A percentile compares a stretch with the other conserved stretches of the same genome.
Conservation (phyloP, 139 green algal species). For the Microglena sp. region DNA sequence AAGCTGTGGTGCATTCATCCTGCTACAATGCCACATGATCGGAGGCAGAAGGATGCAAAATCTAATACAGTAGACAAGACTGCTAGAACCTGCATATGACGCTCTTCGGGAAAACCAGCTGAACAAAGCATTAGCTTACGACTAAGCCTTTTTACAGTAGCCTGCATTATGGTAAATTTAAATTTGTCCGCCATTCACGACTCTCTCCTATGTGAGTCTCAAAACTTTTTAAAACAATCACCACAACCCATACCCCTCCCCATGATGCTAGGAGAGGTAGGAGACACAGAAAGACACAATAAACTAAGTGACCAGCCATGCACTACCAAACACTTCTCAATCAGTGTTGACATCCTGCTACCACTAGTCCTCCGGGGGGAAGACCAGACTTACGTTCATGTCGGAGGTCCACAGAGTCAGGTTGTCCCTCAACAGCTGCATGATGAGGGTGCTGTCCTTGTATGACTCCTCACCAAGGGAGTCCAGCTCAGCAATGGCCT, state of each 20-base stretch:
- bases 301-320: not conserved
- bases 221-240: not conserved
- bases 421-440: slow-evolving; percentile 98
- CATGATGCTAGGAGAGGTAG: not conserved
- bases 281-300: not conserved
- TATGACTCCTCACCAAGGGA: slow-evolving; percentile 96
- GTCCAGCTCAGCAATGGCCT: slow-evolving; percentile 96
- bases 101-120: no score
- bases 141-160: no score
- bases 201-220: no score
- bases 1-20: not conserved
- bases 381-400: slow-evolving; percentile 67
- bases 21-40: not conserved
- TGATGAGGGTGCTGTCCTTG: slow-evolving; percentile 99
- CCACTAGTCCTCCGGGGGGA: not conserved
- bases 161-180: no score
- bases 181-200: no score
- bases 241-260: not conserved
- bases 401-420: slow-evolving; percentile 97
- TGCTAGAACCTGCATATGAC: no score
- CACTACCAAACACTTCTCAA: not conserved
- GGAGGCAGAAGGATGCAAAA: slow-evolving; percentile 1
- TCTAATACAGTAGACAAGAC: no score
- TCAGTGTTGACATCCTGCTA: not conserved
- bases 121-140: no score